Base-by-base conservation (phyloP, 257 asterid genomes). In the Forsythia viridissima region DNA sequence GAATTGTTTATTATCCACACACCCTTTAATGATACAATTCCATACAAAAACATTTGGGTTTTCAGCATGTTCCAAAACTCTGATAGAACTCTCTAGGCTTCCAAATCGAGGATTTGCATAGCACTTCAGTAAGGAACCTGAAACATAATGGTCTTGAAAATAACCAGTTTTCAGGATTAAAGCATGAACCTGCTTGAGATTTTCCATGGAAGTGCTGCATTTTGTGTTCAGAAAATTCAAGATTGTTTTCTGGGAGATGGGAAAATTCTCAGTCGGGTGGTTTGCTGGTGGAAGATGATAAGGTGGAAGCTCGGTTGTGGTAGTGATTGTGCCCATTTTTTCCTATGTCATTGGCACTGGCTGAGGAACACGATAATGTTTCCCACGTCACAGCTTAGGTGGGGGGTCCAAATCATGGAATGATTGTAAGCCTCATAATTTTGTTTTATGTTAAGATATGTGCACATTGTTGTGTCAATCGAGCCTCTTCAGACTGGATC, bases 1-100 rank as follows among this genome's bases (percentile, higher is more conserved):
- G 38, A 84, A 80, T 40, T 80, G 61, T 8, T 80, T 74, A 24
- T 81, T 84, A 79, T 80, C 80, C 24, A 87, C 20, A 55, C 89
- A 85, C 15, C 86, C 88, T 79, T 83, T 80, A 30, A 89, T 85
- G 71, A 79, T 21, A 48, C 74, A 75, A 72, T 85, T 89, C 84
- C 85, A 89, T 3, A 89, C 84, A 42, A 89, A 89, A 16, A 84
- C 87, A 74, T 89, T 87, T 24, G 89, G 91, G 12, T 87, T 77
- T 10, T 80, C 48, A 75, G 82, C 74, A 52, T 89, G 87, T 9
- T 77, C 78, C 6, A 89, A 80, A 38, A 87, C 70, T 41, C 24
- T 74, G 0, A 77, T 9, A 5, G 85, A 72, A 73, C 57, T 48
- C 30, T 73, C 74, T n/a, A 77, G 43, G 71, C 68, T 79, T 69